Evolutionary conservation across 148 eudicot species (phyloP).

Genomic region (Beta vulgaris): DNA sequence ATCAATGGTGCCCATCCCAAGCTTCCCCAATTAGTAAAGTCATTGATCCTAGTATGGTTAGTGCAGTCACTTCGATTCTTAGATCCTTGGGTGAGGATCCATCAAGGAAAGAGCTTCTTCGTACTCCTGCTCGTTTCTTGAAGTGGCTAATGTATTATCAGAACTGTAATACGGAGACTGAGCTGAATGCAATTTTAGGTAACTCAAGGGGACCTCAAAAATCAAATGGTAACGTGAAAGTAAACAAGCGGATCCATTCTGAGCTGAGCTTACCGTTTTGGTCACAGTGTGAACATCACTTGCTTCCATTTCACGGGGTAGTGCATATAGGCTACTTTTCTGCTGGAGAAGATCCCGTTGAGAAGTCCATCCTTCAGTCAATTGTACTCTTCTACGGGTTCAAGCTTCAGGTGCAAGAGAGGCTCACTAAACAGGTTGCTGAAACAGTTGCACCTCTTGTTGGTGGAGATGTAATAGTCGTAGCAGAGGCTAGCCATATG

Average conservation of each 20-base stretch:
- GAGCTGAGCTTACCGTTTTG: slow-evolving; percentile 73
- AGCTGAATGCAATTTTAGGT: slow-evolving; percentile 49
- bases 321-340: slow-evolving; percentile 74
- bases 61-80: slow-evolving; percentile 62
- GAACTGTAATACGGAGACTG: slow-evolving; percentile 53
- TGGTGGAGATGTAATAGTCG: slow-evolving; percentile 82
- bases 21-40: slow-evolving; percentile 14
- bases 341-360: slow-evolving; percentile 34
- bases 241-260: slow-evolving; percentile 26
- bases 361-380: slow-evolving; percentile 56
- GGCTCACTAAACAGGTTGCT: slow-evolving; percentile 87
- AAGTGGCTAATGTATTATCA: slow-evolving; percentile 74
- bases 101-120: slow-evolving; percentile 64
- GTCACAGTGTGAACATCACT: slow-evolving; percentile 95
- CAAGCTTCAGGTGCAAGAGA: slow-evolving; percentile 95
- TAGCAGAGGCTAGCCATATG: slow-evolving; percentile 85
- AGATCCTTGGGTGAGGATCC: slow-evolving; percentile 81
- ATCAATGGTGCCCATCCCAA: slow-evolving; percentile 67
- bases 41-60: slow-evolving; percentile 42
- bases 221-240: slow-evolving; percentile 30
- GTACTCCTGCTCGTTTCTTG: slow-evolving; percentile 66
- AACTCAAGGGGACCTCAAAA: slow-evolving; percentile 26
- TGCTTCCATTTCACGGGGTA: slow-evolving; percentile 91
- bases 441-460: slow-evolving; percentile 67
- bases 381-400: slow-evolving; percentile 83